Percentiles rank a stretch among this genome's conserved stretches.
These are phyloP conservation scores for Anethum foeniculum DNA, from an alignment of 140 eudicot genomes.

Conservation along the genomic window DNA sequence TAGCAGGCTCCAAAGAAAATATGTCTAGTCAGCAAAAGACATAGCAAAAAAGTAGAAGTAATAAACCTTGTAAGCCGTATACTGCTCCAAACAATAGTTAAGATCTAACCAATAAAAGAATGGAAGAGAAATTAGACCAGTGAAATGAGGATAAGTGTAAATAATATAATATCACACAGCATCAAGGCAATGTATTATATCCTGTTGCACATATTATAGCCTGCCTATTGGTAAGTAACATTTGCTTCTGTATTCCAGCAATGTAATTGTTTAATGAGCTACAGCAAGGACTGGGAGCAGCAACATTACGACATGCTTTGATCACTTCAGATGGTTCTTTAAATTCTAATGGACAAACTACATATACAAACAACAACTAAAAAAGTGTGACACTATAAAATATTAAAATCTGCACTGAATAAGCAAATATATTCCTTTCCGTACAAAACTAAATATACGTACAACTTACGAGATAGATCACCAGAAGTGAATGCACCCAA, in stretches of 20 bases:
- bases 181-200: constrained; percentile 48
- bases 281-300: constrained; percentile 79
- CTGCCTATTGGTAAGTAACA: constrained; percentile 85
- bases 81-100: constrained; percentile 40
- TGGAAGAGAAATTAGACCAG: constrained; percentile 22
- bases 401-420: not conserved
- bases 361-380: constrained; percentile 17
- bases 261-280: constrained; percentile 71
- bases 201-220: constrained; percentile 85
- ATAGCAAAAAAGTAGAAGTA: constrained; percentile 4
- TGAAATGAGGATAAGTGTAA: constrained; percentile 3
- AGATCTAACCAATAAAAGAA: constrained; percentile 12
- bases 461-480: not conserved
- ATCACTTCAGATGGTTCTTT: constrained; percentile 77
- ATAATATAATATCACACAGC: not conserved
- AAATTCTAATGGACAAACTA: constrained; percentile 89
- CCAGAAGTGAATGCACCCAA: not conserved
- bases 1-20: too few relatives aligned
- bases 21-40: not conserved
- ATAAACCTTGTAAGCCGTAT: constrained; percentile 72
- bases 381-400: not conserved
- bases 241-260: constrained; percentile 65
- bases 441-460: not conserved
- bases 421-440: not conserved
- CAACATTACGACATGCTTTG: constrained; percentile 66